Evolutionary conservation across 805 yeast genomes (phyloP), one percentile per base, ranked within the genome.

Genomic region (Hanseniaspora guilliermondii): DNA sequence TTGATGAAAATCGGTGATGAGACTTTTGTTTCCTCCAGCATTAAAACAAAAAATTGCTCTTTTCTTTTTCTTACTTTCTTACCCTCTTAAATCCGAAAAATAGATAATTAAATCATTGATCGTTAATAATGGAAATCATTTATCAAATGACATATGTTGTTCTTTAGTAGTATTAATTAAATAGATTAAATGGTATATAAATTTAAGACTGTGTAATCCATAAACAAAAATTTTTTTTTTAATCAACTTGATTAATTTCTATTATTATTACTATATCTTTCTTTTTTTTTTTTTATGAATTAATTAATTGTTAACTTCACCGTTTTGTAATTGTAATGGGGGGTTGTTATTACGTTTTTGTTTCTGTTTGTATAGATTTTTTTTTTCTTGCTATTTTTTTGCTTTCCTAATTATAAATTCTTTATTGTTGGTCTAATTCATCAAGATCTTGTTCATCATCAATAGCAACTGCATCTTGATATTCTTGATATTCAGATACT

Each of bases 401-500:
- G n/a, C 19, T 9, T 33, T 32, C 35, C 22, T 45, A 17, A 27
- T 32, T 45, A 25, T 22, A 46, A 22, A 56, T 61, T 59, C 62
- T 63, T 63, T 66, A 80, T 56, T 78, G 80, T 66, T 77, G 68
- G 42, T 82, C 91, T 62, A 79, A 71, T 61, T 52, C 55, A 36
- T 79, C 84, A 63, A 48, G 45, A 48, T 42, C 56, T 38, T 54
- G 53, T 11, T 83, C 88, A 59, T 84, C 95, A 56, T 84, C 85
- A 61, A 82, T 89, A 55, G 78, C 76, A 56, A 80, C 77, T 53
- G 83, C 86, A 60, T 83, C 91, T 76, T 87, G 95, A 73, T 87
- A 86, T 73, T 88, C 96, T 73, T 86, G 93, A 68, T 88, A 82
- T 71, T 88, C 96, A 65, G 82, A 79, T 55, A 87, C 88, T 66